phyloP scores from a whole-genome alignment of 768 basidiomycete genomes.

The Leccinellum rugosiceps region DNA sequence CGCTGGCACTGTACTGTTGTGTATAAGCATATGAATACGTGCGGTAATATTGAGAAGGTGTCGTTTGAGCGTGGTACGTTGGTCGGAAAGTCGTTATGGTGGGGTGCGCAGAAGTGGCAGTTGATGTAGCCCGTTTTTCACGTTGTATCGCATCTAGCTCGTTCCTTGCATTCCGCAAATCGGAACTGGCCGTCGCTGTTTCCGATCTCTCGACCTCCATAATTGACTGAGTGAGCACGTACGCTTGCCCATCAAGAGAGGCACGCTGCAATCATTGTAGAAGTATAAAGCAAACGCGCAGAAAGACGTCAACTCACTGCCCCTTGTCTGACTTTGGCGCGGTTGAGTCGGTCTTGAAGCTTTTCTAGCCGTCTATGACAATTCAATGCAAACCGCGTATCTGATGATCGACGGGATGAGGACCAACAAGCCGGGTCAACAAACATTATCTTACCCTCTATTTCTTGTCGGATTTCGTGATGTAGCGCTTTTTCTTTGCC shows the following conservation, averaged over 20 bases:
- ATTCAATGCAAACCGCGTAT: conserved; percentile 66
- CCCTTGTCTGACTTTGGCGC: conserved; percentile 49
- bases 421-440: neutral
- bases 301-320: conserved; percentile 41
- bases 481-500: conserved; percentile 61
- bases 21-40: conserved; percentile 64
- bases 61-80: conserved; percentile 32
- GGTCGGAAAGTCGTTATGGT: conserved; percentile 40
- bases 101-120: conserved; percentile 28
- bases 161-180: conserved; percentile 58
- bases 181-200: conserved; percentile 50
- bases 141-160: conserved; percentile 68
- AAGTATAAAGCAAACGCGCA: neutral
- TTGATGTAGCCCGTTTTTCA: conserved; percentile 54
- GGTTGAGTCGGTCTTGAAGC: conserved; percentile 58
- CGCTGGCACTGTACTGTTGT: conserved; percentile 45
- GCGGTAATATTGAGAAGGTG: conserved; percentile 58
- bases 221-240: conserved; percentile 59
- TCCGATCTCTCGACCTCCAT: conserved; percentile 67
- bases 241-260: conserved; percentile 60
- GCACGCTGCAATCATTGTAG: conserved; percentile 42
- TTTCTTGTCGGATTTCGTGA: conserved; percentile 45
- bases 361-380: conserved; percentile 57
- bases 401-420: conserved; percentile 35
- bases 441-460: conserved; percentile 43